Conservation (phyloP, 2,329 filamentous ascomycete species). For the Sordariomycetes sp. region DNA sequence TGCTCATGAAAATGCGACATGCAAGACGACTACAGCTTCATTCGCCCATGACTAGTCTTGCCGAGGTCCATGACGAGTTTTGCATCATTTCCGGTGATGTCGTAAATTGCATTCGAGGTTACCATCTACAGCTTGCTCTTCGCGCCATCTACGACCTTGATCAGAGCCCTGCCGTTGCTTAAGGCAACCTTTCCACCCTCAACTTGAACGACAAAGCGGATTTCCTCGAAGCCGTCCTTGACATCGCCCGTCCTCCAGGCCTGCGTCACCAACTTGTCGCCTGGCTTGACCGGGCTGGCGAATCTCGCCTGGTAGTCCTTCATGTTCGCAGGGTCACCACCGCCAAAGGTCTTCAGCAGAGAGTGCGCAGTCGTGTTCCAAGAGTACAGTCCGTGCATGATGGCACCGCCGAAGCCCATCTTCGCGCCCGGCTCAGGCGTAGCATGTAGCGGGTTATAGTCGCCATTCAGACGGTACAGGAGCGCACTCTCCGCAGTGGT, state of each 20-base stretch:
- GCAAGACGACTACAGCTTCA: background rate
- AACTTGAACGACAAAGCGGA: slow-evolving; percentile 71
- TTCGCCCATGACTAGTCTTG: too few species aligned
- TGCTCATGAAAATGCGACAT: too few species aligned
- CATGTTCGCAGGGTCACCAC: slow-evolving; percentile 69
- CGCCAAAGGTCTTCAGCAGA: slow-evolving; percentile 64
- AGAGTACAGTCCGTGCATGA: slow-evolving; percentile 82
- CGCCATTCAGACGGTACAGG: slow-evolving; percentile 79
- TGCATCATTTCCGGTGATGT: background rate
- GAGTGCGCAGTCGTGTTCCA: slow-evolving; percentile 75
- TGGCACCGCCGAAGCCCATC: slow-evolving; percentile 86
- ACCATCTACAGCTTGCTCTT: slow-evolving; percentile 52
- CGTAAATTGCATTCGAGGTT: background rate
- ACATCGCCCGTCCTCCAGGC: slow-evolving; percentile 69
- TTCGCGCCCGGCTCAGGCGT: slow-evolving; percentile 75
- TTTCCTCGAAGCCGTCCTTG: slow-evolving; percentile 65
- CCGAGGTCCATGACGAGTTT: too few species aligned
- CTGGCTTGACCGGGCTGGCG: slow-evolving; percentile 73
- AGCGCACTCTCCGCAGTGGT: slow-evolving; percentile 64
- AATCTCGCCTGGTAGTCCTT: slow-evolving; percentile 87
- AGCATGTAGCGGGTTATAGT: slow-evolving; percentile 90
- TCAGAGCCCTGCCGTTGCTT: slow-evolving; percentile 75
- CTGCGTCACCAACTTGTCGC: slow-evolving; percentile 71
- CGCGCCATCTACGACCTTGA: slow-evolving; percentile 50
- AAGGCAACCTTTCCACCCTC: slow-evolving; percentile 76